Conservation (phyloP, 495 filamentous ascomycete genomes). For the Achaetomiella virescens region DNA sequence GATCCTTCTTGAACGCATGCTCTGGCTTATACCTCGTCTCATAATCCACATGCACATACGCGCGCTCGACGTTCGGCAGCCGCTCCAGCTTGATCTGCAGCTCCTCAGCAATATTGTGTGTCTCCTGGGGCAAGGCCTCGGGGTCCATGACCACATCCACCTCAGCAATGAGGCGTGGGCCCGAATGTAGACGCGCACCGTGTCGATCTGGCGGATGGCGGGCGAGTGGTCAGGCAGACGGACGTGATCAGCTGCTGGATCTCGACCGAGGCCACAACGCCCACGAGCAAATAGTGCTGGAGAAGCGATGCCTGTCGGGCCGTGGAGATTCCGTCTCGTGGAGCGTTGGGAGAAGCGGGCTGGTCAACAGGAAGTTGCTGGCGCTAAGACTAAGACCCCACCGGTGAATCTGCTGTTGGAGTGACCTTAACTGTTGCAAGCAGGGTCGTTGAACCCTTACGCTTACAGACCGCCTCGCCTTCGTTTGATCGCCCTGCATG, state of each 20-base stretch:
- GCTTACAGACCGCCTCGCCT: too few relatives aligned
- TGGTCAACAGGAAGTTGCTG: too few relatives aligned
- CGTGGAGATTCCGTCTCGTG: too few relatives aligned
- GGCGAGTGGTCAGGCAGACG: constrained; percentile 92
- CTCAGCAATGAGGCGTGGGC: constrained; percentile 83
- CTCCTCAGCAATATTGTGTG: constrained; percentile 90
- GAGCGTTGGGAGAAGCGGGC: too few relatives aligned
- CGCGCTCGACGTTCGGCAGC: constrained; percentile 84
- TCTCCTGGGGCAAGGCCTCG: constrained; percentile 58
- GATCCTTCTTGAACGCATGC: constrained; percentile 50
- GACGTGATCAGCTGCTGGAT: constrained; percentile 95
- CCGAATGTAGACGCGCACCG: constrained; percentile 85
- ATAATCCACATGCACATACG: constrained; percentile 96
- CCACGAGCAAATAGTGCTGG: too few relatives aligned
- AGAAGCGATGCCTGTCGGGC: too few relatives aligned
- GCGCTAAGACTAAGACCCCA: too few relatives aligned
- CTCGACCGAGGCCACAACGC: constrained; percentile 75
- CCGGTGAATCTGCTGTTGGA: too few relatives aligned
- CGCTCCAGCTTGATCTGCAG: constrained; percentile 92
- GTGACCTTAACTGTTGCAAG: too few relatives aligned
- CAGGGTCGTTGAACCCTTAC: too few relatives aligned
- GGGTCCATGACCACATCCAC: constrained; percentile 85
- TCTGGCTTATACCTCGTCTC: constrained; percentile 91
- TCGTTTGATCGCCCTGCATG: too few relatives aligned
- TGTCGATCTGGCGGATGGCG: constrained; percentile 76